Base-by-base conservation (phyloP, 2,329 filamentous ascomycete species). In the Claviceps maximensis region DNA sequence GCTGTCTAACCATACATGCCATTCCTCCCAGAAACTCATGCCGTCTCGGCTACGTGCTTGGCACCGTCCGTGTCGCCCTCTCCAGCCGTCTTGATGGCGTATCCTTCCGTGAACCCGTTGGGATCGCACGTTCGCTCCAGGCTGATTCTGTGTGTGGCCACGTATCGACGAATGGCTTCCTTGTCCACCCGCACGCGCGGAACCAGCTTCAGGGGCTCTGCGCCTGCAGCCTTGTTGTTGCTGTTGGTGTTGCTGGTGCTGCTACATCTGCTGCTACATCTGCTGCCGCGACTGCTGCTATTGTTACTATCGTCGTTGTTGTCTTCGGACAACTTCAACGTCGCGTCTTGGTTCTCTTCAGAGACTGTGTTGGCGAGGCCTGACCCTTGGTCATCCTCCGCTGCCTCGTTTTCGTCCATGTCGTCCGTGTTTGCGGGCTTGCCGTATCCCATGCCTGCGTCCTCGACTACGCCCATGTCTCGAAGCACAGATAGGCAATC, bases 401-500 rank as follows among this genome's bases (percentile, higher is more conserved):
- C 10, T 8, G 3, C 60, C 60, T 46, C 44, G 0, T 62, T 59
- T 17, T 47, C 49, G 10, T 40, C 41, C 3, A 23, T 2, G 15
- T 54, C 49, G 12, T 38, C 41, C 21, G 47, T 56, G 49, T 47
- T 55, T 56, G 54, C 53, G 46, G 63, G 64, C 58, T 70, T 73
- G 13, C 69, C 68, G 4, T 69, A 70, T 1, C 71, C 71, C 66
- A 70, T 65, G 63, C 71, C 77, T 59, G 73, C 78, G 62, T 84
- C 74, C 67, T 82, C 67, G 48, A 85, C 73, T 38, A 93, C 71
- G 9, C 78, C 83, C 88, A 96, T 95, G 54, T 88, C 83, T 55
- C 86, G 81, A 52, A 96, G 71, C 25, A 89, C 83, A 1, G 74
- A 74, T 45, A 95, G 77, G 54, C 91, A 88, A 68, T 97, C 91